These are phyloP conservation scores for Zea luxurians DNA, from an alignment of 176 grass and related monocot genomes.

Conservation along the genomic window DNA sequence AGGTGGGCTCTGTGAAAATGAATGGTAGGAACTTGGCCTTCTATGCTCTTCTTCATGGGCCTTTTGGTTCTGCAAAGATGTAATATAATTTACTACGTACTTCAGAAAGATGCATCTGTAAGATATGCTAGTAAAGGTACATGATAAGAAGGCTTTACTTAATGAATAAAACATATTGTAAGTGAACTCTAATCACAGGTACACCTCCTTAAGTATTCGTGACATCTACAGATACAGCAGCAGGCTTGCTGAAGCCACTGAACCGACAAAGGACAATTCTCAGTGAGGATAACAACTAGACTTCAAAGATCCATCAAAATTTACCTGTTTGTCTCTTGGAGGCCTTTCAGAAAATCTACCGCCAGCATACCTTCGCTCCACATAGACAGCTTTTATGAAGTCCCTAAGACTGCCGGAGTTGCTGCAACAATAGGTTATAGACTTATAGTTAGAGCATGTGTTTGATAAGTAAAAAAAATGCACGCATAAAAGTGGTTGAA, in stretches of 20 bases:
- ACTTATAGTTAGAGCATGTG: constrained; percentile 1
- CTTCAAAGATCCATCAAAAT: constrained; percentile 13
- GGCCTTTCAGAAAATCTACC: constrained; percentile 70
- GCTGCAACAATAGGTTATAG: constrained; percentile 46
- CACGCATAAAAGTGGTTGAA: background rate
- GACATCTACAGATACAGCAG: background rate
- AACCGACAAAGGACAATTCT: constrained; percentile 9
- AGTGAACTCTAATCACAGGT: background rate
- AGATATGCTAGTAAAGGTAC: constrained; percentile 4
- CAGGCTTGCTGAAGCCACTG: background rate
- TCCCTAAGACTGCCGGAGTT: constrained; percentile 65
- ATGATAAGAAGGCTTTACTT: background rate
- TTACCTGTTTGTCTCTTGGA: constrained; percentile 85
- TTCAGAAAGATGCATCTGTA: constrained; percentile 1
- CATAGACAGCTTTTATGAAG: constrained; percentile 87
- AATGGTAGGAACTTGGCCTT: constrained; percentile 81
- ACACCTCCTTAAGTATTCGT: background rate
- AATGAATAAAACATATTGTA: background rate
- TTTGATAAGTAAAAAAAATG: background rate
- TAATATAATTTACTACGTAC: background rate
- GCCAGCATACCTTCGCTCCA: constrained; percentile 66
- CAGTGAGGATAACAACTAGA: background rate
- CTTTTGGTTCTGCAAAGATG: constrained; percentile 58
- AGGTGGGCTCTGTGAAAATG: constrained; percentile 90
- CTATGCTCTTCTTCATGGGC: constrained; percentile 75